phyloP scores from a whole-genome alignment of 345 rosid species.

The Pistacia integerrima region DNA sequence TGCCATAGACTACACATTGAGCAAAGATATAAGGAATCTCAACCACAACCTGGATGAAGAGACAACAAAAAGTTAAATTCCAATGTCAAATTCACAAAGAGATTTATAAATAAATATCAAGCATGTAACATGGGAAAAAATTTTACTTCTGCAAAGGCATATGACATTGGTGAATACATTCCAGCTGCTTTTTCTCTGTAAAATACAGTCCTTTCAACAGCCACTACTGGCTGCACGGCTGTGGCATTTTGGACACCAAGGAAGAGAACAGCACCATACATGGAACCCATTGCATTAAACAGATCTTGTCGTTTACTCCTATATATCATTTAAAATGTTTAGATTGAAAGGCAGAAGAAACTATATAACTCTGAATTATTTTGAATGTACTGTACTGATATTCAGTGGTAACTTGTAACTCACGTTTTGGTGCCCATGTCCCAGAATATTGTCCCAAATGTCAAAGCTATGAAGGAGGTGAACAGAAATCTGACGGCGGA shows the following conservation, averaged over 20 bases:
- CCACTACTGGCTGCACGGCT: constrained; percentile 50
- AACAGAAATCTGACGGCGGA: constrained; percentile 40
- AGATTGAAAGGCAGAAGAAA: background rate
- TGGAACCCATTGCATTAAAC: constrained; percentile 57
- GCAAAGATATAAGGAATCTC: constrained; percentile 45
- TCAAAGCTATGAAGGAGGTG: constrained; percentile 33
- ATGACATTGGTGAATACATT: constrained; percentile 43
- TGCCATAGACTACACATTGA: constrained; percentile 34
- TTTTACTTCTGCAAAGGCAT: constrained; percentile 20
- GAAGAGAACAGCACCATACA: constrained; percentile 45
- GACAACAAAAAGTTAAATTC: background rate
- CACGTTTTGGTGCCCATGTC: constrained; percentile 41
- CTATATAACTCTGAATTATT: background rate
- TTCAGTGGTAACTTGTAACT: background rate
- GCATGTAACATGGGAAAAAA: background rate
- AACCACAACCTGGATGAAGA: constrained; percentile 33
- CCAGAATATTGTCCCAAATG: constrained; percentile 48
- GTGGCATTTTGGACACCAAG: constrained; percentile 52
- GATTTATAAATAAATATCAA: too few species aligned
- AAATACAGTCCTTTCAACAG: constrained; percentile 53
- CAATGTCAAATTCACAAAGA: background rate
- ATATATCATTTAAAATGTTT: background rate
- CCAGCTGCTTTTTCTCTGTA: constrained; percentile 71
- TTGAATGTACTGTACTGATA: background rate
- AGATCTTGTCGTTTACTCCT: constrained; percentile 38